Evolutionary conservation across 2,329 filamentous ascomycete genomes (phyloP).

Genomic region (Pseudocercospora musae): DNA sequence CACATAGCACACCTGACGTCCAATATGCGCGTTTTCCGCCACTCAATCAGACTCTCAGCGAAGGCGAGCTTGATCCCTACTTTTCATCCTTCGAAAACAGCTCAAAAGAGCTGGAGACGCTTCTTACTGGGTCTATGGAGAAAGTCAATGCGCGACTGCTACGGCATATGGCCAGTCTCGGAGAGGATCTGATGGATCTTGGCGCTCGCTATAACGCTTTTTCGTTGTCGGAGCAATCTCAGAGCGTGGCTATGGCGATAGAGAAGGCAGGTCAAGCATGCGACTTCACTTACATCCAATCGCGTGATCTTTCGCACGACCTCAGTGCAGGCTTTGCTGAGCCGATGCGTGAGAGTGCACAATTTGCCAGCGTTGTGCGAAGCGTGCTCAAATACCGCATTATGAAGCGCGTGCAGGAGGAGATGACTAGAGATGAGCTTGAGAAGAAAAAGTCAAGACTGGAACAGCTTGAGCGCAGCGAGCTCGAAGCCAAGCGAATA

Average conservation of each 20-base stretch:
- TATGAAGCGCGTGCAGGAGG: constrained; percentile 91
- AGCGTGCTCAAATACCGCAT: constrained; percentile 85
- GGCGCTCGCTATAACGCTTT: constrained; percentile 97
- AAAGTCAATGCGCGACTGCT: constrained; percentile 91
- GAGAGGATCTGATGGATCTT: constrained; percentile 84
- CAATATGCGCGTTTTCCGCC: constrained; percentile 82
- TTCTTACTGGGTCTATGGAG: constrained; percentile 90
- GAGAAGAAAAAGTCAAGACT: constrained; percentile 79
- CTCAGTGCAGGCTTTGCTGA: constrained; percentile 95
- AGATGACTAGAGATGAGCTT: constrained; percentile 92
- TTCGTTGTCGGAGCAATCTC: constrained; percentile 86
- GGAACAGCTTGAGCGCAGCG: constrained; percentile 87
- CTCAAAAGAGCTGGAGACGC: constrained; percentile 83
- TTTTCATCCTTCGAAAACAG: constrained; percentile 91
- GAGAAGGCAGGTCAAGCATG: constrained; percentile 92
- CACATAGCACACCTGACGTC: constrained; percentile 56
- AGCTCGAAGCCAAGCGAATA: constrained; percentile 86
- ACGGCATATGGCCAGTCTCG: constrained; percentile 77
- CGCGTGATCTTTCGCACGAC: constrained; percentile 81
- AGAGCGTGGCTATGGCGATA: constrained; percentile 84
- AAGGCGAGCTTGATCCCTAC: constrained; percentile 91
- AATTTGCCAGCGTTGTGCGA: constrained; percentile 92
- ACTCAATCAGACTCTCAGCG: constrained; percentile 69
- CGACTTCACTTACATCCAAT: constrained; percentile 93
- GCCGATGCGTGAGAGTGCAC: constrained; percentile 94